Conservation (phyloP, 208 protist genomes). For the Crithidia sp. region DNA sequence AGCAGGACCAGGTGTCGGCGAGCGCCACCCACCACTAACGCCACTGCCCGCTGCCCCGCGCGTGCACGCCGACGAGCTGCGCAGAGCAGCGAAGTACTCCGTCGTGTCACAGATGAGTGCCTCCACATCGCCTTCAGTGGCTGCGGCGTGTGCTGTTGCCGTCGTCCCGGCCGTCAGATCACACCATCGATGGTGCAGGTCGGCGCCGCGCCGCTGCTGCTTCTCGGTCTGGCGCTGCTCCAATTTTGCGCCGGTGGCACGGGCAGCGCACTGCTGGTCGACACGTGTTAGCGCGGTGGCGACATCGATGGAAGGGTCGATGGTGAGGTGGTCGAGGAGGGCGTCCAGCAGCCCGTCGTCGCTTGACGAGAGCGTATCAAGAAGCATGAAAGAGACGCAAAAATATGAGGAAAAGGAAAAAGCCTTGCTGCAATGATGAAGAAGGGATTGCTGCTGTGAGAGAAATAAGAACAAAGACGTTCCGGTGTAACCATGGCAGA, state of each 20-base stretch:
- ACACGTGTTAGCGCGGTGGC: slow-evolving; percentile 11
- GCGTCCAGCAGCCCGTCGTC: slow-evolving; percentile 25
- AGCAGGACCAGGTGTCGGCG: not conserved
- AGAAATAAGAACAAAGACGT: no score
- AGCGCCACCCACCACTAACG: not conserved
- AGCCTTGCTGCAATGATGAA: not conserved
- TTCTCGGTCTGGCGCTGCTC: slow-evolving; percentile 17
- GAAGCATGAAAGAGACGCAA: slow-evolving; percentile 1
- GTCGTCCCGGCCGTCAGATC: not conserved
- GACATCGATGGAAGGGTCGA: slow-evolving; percentile 19
- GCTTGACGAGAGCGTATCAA: not conserved
- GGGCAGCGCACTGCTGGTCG: slow-evolving; percentile 1
- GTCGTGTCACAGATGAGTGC: not conserved
- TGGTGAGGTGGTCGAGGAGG: slow-evolving; percentile 29
- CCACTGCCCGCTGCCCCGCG: no score
- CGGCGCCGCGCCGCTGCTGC: slow-evolving; percentile 14
- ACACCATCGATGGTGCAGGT: slow-evolving; percentile 18
- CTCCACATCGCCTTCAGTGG: not conserved
- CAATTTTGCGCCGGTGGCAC: slow-evolving; percentile 7
- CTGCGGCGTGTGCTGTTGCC: not conserved
- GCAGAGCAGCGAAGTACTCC: not conserved
- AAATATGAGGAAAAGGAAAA: not conserved
- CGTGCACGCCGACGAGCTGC: not conserved
- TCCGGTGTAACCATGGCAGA: no score
- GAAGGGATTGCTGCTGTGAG: no score